These are phyloP conservation scores for Psidium guajava DNA, from an alignment of 345 rosid genomes.

Conservation along the genomic window DNA sequence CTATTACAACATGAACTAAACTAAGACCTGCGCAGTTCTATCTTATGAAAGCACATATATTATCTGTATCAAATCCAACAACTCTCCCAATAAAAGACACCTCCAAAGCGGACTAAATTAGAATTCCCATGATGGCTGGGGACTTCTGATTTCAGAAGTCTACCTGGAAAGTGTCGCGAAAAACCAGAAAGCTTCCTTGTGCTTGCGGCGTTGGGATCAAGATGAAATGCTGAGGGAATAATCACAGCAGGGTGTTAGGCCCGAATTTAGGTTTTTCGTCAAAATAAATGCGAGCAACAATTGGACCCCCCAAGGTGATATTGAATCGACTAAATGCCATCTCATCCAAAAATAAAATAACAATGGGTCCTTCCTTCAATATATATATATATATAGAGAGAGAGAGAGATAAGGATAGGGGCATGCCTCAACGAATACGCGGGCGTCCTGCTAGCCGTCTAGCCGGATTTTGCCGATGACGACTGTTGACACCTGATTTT, in stretches of 20 bases:
- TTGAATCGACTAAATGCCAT: neutral
- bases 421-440: neutral
- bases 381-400: neutral
- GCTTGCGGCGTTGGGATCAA: neutral
- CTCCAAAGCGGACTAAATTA: too few species aligned
- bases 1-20: too few species aligned
- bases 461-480: neutral
- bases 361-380: neutral
- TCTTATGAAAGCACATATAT: too few species aligned
- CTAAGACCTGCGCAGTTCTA: too few species aligned
- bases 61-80: too few species aligned
- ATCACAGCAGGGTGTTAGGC: neutral
- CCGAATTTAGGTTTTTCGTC: neutral
- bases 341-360: neutral
- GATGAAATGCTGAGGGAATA: neutral
- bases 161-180: neutral
- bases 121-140: too few species aligned
- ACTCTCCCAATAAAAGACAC: too few species aligned
- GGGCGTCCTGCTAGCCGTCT: neutral
- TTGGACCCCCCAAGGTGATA: too few species aligned
- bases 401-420: too few species aligned
- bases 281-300: neutral
- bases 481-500: too few species aligned
- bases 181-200: neutral
- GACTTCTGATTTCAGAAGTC: too few species aligned